Base-by-base conservation (phyloP, 495 filamentous ascomycete species). In the Aspergillus saccharolyticus region DNA sequence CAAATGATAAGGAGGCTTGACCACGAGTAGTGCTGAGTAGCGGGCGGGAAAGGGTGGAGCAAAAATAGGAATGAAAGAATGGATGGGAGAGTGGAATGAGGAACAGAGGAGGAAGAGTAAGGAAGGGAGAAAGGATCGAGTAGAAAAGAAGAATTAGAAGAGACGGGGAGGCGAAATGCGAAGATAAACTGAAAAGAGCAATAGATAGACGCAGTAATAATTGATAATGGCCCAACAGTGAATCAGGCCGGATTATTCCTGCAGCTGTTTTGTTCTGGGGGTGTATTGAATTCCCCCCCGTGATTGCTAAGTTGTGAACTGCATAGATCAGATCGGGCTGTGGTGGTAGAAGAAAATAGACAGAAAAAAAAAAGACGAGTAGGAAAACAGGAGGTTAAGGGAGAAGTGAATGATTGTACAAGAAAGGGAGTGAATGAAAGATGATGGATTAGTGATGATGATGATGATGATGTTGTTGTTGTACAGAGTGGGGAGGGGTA, bases 401-500 rank as follows among this genome's bases (percentile, higher is more conserved):
- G 42, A 44, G 43, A 24, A 28, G 15, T 43, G 19, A 33, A 43
- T 54, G 42, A n/a, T 28, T 28, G 25, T 4, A 28, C 4, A 28
- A 3, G 44, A 20, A 48, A 47, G 12, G 45, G 20, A 15, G 30
- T 16, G 17, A n/a, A 39, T 39, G 21, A 43, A 47, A 52, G 25
- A 49, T 52, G 44, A 51, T 17, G 42, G n/a, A 52, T n/a, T n/a
- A n/a, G n/a, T n/a, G n/a, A n/a, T n/a, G n/a, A n/a, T 20, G 18
- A 42, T 17, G n/a, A n/a, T 8, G 28, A 50, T 21, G 17, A n/a
- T 3, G 18, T 42, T 30, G 42, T 20, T 12, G 17, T 24, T 16
- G 12, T 1, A 17, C 20, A 25, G 20, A n/a, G 62, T 64, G 62
- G 62, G 62, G 62, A 64, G 62, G 62, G 62, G 62, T 64, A 64